Evolutionary conservation across 1,284 basidiomycete genomes (phyloP), one percentile per base, ranked within the genome.

Genomic region (Microbotryum lychnidis-dioicae): DNA sequence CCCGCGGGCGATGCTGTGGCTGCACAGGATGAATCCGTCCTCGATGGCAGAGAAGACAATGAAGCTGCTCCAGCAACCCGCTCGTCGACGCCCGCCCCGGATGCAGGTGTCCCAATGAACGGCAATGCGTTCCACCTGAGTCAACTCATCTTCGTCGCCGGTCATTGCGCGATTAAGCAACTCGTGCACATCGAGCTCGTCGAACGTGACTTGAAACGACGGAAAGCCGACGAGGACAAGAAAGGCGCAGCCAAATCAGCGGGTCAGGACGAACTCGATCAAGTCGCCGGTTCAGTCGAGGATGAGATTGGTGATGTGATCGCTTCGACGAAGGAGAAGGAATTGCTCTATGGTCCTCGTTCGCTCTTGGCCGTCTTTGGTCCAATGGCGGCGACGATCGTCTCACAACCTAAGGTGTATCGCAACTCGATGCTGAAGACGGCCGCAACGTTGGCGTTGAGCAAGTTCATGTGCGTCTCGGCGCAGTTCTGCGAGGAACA

Each of bases 301-400:
- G 94, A 98, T 74, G 94, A 98, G 73, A 94, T 97, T 69, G 94
- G 92, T 20, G 96, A 98, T 63, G 82, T 87, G 6, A 88, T 98
- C 50, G 84, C 85, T 3, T 82, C 78, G 2, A 83, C 97, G 59
- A 81, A 90, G 33, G 96, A 98, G 77, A 83, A 82, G 18, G 93
- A 97, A 76, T 79, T 98, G 53, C 78, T 97, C 18, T 92, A 88
- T 71, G 90, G 91, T 3, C 79, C 84, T 1, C 79, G 86, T n/a
- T 92, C 91, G 4, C 78, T 98, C 54, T 78, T 98, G 55, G 84
- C 87, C 4, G 74, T 89, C 10, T 98, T 88, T 71, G 94, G 91
- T 0, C 90, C 91, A 0, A 83, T 98, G 79, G 82, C 96, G 14
- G 86, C 91, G 18, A 84, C 90, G 69, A 89, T 98, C 54, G 92